A percentile compares a stretch with the other conserved stretches of the same genome.
phyloP scores from a whole-genome alignment of 2,329 filamentous ascomycete species.

The Cladophialophora carrionii region DNA sequence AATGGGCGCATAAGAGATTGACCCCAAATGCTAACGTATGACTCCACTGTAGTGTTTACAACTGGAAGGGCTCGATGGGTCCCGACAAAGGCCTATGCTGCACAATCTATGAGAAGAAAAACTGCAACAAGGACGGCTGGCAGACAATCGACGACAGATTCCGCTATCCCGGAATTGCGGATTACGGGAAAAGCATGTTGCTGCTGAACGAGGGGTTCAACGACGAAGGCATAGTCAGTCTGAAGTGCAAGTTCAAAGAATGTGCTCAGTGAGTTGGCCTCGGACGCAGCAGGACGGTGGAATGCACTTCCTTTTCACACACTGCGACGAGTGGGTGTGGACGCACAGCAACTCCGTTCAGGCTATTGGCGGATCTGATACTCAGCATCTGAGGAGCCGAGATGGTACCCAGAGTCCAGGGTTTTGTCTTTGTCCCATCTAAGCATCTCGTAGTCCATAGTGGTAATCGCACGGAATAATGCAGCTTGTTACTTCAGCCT shows the following conservation, averaged over 20 bases:
- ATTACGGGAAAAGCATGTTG: constrained; percentile 21
- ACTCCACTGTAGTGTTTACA: constrained; percentile 11
- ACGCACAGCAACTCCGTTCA: constrained; percentile 12
- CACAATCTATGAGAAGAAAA: constrained; percentile 22
- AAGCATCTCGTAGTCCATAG: not conserved
- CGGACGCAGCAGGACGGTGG: not conserved
- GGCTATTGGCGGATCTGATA: not conserved
- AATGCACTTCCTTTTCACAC: not conserved
- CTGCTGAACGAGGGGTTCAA: constrained; percentile 9
- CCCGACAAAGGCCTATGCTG: constrained; percentile 30
- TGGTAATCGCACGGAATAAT: not conserved
- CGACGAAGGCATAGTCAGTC: constrained; percentile 18
- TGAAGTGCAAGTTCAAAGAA: constrained; percentile 19
- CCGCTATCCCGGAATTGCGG: constrained; percentile 20
- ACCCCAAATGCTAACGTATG: constrained; percentile 5
- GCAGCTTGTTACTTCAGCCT: constrained; percentile 5
- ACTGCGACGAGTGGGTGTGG: constrained; percentile 7
- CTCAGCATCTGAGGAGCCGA: not conserved
- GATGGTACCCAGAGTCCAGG: constrained; percentile 4
- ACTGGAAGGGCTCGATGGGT: constrained; percentile 24
- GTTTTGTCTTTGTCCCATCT: not conserved
- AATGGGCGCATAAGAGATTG: not conserved
- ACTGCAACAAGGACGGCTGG: constrained; percentile 27
- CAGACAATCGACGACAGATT: constrained; percentile 8
- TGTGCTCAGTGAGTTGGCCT: not conserved